These are phyloP conservation scores for Quercus alba DNA, from an alignment of 306 rosid species.

Conservation along the genomic window DNA sequence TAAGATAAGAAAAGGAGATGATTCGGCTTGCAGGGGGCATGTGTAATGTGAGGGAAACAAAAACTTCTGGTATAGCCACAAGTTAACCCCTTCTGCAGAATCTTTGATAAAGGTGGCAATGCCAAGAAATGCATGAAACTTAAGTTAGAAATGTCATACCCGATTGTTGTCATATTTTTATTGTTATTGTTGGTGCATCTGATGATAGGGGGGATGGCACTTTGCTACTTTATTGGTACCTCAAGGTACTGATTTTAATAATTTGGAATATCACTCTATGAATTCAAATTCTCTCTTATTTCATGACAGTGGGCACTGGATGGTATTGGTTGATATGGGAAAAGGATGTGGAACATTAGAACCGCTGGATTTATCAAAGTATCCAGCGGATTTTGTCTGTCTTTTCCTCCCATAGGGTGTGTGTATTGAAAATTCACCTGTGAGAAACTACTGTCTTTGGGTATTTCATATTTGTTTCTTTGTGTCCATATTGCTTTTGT, in stretches of 20 bases:
- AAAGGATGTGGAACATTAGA: conserved; percentile 69
- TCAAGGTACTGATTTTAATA: neutral
- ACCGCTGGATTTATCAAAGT: conserved; percentile 77
- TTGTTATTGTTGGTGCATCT: neutral
- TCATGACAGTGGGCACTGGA: conserved; percentile 57
- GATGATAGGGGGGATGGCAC: neutral
- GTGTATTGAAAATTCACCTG: neutral
- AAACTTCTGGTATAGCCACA: neutral
- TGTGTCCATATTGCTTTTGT: conserved; percentile 20
- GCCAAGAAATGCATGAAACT: neutral
- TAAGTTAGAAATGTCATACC: neutral
- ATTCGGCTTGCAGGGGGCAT: neutral
- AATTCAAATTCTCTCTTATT: conserved; percentile 14
- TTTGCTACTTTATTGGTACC: neutral
- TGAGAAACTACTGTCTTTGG: conserved; percentile 6
- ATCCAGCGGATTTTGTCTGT: conserved; percentile 83
- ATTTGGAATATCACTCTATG: neutral
- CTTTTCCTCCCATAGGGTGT: conserved; percentile 79
- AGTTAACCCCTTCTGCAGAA: neutral
- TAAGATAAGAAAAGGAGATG: neutral
- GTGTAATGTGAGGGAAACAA: neutral
- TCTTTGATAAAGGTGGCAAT: neutral
- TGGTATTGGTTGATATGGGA: conserved; percentile 89
- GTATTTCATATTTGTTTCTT: conserved; percentile 16
- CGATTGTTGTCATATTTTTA: neutral